Conservation (phyloP, 2,329 filamentous ascomycete species). For the Trichophyton rubrum region DNA sequence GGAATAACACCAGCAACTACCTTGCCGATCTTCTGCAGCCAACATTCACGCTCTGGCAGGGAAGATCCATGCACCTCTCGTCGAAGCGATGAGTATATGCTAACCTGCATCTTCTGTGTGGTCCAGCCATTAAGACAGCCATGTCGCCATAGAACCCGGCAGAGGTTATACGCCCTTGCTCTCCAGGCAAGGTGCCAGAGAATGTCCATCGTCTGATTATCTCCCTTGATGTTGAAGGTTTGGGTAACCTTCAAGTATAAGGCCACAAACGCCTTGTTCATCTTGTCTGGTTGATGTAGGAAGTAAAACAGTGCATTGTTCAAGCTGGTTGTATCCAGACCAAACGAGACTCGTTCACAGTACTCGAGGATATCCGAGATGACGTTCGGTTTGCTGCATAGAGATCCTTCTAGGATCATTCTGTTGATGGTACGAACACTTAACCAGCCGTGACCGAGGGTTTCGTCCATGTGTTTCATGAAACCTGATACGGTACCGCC, state of each 20-base stretch:
- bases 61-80: constrained; percentile 15
- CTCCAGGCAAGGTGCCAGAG: constrained; percentile 34
- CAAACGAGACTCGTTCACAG: constrained; percentile 20
- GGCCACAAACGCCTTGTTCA: constrained; percentile 8
- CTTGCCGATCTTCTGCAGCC: constrained; percentile 9
- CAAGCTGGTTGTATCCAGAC: constrained; percentile 20
- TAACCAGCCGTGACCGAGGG: constrained; percentile 27
- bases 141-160: constrained; percentile 37
- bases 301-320: constrained; percentile 21
- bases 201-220: constrained; percentile 21
- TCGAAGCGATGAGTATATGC: constrained; percentile 22
- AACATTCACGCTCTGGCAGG: not conserved
- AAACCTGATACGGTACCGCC: constrained; percentile 27
- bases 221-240: constrained; percentile 10
- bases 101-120: constrained; percentile 23
- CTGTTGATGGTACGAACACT: constrained; percentile 24
- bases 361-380: constrained; percentile 22
- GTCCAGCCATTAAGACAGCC: constrained; percentile 30
- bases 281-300: constrained; percentile 13
- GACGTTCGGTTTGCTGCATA: constrained; percentile 18
- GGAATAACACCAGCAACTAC: constrained; percentile 10
- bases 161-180: constrained; percentile 29
- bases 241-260: constrained; percentile 11
- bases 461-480: constrained; percentile 24
- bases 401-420: constrained; percentile 25